phyloP scores from a whole-genome alignment of 305 asterid species.

The Fraxinus floribunda region DNA sequence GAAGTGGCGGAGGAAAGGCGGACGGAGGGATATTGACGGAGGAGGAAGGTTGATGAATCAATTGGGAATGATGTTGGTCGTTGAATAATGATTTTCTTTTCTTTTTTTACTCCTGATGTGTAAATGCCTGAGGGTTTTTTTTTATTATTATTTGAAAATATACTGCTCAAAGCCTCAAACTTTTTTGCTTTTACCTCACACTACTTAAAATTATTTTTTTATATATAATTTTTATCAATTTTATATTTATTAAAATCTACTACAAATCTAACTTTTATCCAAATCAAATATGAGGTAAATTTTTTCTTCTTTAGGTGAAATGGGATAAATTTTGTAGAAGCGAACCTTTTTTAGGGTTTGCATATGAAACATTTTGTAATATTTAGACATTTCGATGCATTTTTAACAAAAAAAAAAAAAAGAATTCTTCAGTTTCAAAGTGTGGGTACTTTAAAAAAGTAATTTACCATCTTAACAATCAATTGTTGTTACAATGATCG shows the following conservation, averaged over 20 bases:
- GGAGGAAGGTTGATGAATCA: neutral
- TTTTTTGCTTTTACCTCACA: neutral
- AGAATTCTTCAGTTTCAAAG: neutral
- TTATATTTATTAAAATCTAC: no score
- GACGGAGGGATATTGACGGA: conserved; percentile 9
- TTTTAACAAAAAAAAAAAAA: no score
- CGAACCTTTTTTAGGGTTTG: no score
- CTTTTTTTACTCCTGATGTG: neutral
- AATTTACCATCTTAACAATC: neutral
- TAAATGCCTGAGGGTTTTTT: neutral
- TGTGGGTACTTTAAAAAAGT: neutral
- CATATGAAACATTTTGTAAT: neutral
- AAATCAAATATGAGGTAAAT: no score
- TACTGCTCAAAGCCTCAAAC: neutral
- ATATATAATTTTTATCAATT: no score
- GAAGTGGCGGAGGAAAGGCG: conserved; percentile 2
- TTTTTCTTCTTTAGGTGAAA: no score
- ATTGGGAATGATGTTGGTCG: neutral
- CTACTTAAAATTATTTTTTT: neutral
- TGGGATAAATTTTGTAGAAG: no score
- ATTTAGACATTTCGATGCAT: neutral
- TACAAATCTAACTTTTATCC: no score
- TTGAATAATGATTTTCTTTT: neutral
- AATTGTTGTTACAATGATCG: neutral
- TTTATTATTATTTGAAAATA: no score